Base-by-base conservation (phyloP, 78 protist genomes). In the Planoprotostelium fungivorum region DNA sequence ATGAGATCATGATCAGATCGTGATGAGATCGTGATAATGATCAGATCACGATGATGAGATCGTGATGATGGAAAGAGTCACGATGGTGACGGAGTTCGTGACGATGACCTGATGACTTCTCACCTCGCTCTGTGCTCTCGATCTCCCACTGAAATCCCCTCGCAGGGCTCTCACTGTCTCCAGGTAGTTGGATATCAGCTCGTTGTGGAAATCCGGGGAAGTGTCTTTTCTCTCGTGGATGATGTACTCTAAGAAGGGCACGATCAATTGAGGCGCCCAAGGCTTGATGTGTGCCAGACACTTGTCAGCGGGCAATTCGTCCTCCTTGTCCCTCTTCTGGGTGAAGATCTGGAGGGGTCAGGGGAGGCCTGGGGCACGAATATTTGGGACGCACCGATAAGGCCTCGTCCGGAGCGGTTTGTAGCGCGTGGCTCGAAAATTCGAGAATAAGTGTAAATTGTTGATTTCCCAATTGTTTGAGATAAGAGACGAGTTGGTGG, bases 201-300 rank as follows among this genome's bases (percentile, higher is more conserved):
- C 92, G 51, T 94, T 94, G 39, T 94, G 96, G 83, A 86, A 88
- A n/a, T 91, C 93, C 9, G 96, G 94, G 35, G 84, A 87, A 29
- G 63, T 94, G 35, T 91, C 93, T 35, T 88, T 51, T 34, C 91
- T 91, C 36, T 86, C 89, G 37, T 89, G 87, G 0, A 89, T 87
- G 35, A 89, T 90, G 89, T 84, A 89, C 38, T 94, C 96, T 1
- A 94, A 34, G 88, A 90, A 94, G 23, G 90, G 91, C 38, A 89
- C 35, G 34, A 94, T 39, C 10, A 34, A 86, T 0, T 38, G n/a
- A n/a, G 88, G 94, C 84, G 90, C 93, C 73, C 38, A 36, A n/a
- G n/a, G 29, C 85, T 83, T 91, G 31, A 94, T 37, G 90, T 94
- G 96, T 0, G 35, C 89, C 5, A 94, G 91, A 1, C 89, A 73